These are phyloP conservation scores for Vaccinium corymbosum DNA, from an alignment of 148 eudicot genomes.

Conservation along the genomic window DNA sequence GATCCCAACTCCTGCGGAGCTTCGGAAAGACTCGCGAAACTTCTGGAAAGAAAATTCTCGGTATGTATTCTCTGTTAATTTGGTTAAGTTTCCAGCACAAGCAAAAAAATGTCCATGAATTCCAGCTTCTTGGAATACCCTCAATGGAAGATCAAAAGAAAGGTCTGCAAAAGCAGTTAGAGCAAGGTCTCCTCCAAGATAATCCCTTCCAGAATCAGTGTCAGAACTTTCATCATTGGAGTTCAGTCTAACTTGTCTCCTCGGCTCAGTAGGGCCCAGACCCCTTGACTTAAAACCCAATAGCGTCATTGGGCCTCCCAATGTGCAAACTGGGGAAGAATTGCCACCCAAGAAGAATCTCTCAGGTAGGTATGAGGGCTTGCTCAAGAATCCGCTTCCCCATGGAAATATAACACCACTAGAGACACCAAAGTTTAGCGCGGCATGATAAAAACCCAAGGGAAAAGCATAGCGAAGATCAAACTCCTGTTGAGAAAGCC, in stretches of 20 bases:
- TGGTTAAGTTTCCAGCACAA: slow-evolving; percentile 70
- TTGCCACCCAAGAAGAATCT: slow-evolving; percentile 86
- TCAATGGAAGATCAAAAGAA: slow-evolving; percentile 84
- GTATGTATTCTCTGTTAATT: slow-evolving; percentile 62
- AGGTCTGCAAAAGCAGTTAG: slow-evolving; percentile 86
- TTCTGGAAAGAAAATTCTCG: slow-evolving; percentile 42
- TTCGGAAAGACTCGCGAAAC: slow-evolving; percentile 65
- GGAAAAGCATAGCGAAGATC: slow-evolving; percentile 83
- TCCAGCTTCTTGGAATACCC: slow-evolving; percentile 66
- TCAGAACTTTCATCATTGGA: slow-evolving; percentile 31
- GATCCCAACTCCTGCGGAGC: slow-evolving; percentile 71
- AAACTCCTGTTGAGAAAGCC: slow-evolving; percentile 55
- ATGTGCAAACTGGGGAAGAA: slow-evolving; percentile 76
- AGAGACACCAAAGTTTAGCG: slow-evolving; percentile 73
- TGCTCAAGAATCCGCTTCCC: slow-evolving; percentile 65
- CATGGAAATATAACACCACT: slow-evolving; percentile 76
- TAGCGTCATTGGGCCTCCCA: slow-evolving; percentile 67
- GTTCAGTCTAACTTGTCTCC: slow-evolving; percentile 47
- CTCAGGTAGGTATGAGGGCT: slow-evolving; percentile 64
- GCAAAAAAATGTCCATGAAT: slow-evolving; percentile 84
- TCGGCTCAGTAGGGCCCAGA: slow-evolving; percentile 77
- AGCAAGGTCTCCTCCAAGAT: slow-evolving; percentile 84
- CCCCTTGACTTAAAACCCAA: slow-evolving; percentile 83
- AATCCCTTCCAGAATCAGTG: slow-evolving; percentile 47
- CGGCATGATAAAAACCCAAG: slow-evolving; percentile 66